These are phyloP conservation scores for Corynespora cassiicola DNA, from an alignment of 2,329 filamentous ascomycete genomes.

Conservation along the genomic window DNA sequence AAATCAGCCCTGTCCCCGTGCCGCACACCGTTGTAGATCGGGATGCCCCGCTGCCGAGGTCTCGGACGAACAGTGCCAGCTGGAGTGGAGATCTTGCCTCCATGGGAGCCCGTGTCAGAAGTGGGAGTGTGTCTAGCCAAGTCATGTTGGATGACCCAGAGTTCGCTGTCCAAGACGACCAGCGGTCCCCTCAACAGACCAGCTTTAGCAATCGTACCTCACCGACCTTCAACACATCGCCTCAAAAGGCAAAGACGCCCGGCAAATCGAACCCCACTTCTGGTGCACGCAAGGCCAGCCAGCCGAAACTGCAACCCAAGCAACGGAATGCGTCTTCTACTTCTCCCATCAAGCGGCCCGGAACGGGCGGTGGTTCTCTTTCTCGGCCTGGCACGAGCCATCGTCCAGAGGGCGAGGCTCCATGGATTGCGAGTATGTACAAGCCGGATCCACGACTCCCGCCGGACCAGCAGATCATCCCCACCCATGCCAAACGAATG, in stretches of 20 bases:
- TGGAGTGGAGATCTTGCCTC: constrained; percentile 67
- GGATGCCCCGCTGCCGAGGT: constrained; percentile 71
- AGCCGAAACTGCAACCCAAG: constrained; percentile 42
- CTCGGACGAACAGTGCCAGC: constrained; percentile 61
- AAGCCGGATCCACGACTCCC: constrained; percentile 93
- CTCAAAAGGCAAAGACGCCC: constrained; percentile 49
- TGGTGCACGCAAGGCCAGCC: constrained; percentile 39
- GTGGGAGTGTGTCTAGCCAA: constrained; percentile 67
- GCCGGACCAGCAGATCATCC: constrained; percentile 92
- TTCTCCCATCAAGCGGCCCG: constrained; percentile 62
- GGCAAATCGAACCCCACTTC: constrained; percentile 44
- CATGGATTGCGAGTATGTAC: constrained; percentile 94
- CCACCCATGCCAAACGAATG: constrained; percentile 87
- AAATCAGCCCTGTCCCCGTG: constrained; percentile 78
- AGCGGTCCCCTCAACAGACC: constrained; percentile 22
- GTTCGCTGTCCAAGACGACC: constrained; percentile 27
- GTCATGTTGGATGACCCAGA: constrained; percentile 58
- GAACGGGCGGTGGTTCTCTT: constrained; percentile 65
- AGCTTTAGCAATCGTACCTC: constrained; percentile 36
- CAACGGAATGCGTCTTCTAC: constrained; percentile 30
- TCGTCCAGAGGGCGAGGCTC: constrained; percentile 89
- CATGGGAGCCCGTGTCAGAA: constrained; percentile 71
- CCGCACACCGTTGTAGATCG: constrained; percentile 75
- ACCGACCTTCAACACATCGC: constrained; percentile 32
- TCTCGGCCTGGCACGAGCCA: constrained; percentile 66